Evolutionary conservation across 2,329 filamentous ascomycete genomes (phyloP).

Genomic region (Juglanconis juglandina): DNA sequence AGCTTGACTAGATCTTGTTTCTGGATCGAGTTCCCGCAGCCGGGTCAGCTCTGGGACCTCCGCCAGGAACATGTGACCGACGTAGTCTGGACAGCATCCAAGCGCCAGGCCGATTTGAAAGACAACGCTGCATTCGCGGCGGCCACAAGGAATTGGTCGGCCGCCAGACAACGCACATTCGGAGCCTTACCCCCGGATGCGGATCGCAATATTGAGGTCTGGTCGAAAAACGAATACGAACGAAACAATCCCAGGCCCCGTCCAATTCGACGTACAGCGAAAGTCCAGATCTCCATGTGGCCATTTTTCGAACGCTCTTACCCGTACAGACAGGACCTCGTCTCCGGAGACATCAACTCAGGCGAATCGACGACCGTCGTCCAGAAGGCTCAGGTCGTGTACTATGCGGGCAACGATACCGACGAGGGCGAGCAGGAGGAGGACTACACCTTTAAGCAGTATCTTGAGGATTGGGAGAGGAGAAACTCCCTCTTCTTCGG

Average conservation of each 20-base stretch:
- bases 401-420: conserved; percentile 28
- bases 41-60: conserved; percentile 25
- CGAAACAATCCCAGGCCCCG: background rate
- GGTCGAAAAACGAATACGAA: background rate
- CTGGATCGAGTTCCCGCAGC: conserved; percentile 25
- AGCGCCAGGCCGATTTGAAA: background rate
- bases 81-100: conserved; percentile 22
- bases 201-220: background rate
- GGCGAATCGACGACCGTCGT: conserved; percentile 24
- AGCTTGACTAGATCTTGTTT: conserved; percentile 29
- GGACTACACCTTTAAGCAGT: conserved; percentile 11
- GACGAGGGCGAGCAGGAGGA: conserved; percentile 8
- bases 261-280: conserved; percentile 21
- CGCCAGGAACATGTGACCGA: conserved; percentile 24
- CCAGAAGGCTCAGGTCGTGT: conserved; percentile 25
- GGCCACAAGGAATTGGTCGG: background rate
- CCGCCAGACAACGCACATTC: background rate
- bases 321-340: conserved; percentile 13
- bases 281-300: conserved; percentile 31
- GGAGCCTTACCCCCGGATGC: background rate
- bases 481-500: background rate
- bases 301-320: conserved; percentile 28
- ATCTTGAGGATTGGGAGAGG: background rate
- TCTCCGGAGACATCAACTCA: conserved; percentile 14
- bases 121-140: background rate